A percentile compares a stretch with the other conserved stretches of the same genome.
Evolutionary conservation across 75 land plant species (phyloP).

Genomic region (Chamaecyparis obtusa): DNA sequence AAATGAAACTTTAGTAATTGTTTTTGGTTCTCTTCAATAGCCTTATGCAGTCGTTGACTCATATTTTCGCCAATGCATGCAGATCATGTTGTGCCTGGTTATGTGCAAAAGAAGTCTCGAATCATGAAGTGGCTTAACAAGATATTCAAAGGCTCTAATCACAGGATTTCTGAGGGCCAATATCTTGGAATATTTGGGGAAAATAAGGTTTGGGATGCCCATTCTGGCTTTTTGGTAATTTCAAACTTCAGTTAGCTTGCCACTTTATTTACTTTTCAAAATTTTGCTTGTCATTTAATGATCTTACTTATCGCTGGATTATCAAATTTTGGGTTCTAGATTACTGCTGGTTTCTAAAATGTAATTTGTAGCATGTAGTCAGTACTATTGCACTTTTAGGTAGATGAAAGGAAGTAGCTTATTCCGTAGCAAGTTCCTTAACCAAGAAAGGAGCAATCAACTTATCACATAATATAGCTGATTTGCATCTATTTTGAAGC

Average conservation of each 20-base stretch:
- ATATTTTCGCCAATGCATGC: slow-evolving; percentile 7
- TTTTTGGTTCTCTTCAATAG: background rate
- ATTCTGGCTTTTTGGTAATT: slow-evolving; percentile 34
- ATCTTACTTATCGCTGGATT: background rate
- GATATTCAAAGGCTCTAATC: slow-evolving; percentile 53
- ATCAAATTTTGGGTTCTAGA: background rate
- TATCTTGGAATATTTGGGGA: slow-evolving; percentile 25
- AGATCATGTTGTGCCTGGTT: slow-evolving; percentile 21
- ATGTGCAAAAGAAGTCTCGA: slow-evolving; percentile 19
- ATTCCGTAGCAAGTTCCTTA: background rate
- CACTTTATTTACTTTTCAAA: background rate
- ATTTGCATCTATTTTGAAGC: no score
- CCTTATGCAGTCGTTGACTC: background rate
- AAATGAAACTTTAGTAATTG: background rate
- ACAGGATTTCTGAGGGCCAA: slow-evolving; percentile 37
- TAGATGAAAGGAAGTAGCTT: background rate
- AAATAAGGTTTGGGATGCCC: slow-evolving; percentile 16
- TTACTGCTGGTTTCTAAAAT: background rate
- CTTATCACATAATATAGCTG: no score
- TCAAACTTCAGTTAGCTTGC: background rate
- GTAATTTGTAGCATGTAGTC: background rate
- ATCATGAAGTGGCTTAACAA: slow-evolving; percentile 64
- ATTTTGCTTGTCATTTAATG: background rate
- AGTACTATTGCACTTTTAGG: background rate
- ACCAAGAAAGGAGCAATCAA: background rate